A percentile compares a stretch with the other conserved stretches of the same genome.
These are phyloP conservation scores for Pascua sp. DNA, from an alignment of 1,284 basidiomycete genomes.

Conservation along the genomic window DNA sequence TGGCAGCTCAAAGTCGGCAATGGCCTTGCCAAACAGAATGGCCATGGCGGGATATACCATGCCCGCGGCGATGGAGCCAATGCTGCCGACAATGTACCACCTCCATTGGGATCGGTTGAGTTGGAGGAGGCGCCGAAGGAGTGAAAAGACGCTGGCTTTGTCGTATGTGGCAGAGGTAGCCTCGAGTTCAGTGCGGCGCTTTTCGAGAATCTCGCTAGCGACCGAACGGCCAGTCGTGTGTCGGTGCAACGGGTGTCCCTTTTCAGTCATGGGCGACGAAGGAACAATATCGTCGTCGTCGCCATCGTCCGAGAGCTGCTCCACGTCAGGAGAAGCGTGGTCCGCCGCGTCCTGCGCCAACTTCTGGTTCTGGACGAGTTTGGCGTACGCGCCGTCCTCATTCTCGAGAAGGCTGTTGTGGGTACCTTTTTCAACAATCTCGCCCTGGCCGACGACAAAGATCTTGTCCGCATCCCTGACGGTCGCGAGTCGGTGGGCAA, in stretches of 20 bases:
- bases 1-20: conserved; percentile 59
- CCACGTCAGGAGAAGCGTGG: background rate
- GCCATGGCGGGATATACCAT: conserved; percentile 83
- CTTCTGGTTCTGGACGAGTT: conserved; percentile 38
- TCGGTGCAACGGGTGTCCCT: background rate
- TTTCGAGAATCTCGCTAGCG: background rate
- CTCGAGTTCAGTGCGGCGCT: background rate
- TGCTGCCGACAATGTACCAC: conserved; percentile 41
- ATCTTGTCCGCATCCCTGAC: conserved; percentile 61
- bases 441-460: conserved; percentile 79
- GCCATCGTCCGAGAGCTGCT: background rate
- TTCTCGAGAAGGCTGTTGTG: conserved; percentile 69
- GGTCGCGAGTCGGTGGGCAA: conserved; percentile 53
- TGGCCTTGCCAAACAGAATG: conserved; percentile 68
- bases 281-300: background rate
- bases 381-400: conserved; percentile 56
- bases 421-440: conserved; percentile 77
- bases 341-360: conserved; percentile 21
- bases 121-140: conserved; percentile 7
- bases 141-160: background rate
- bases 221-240: background rate
- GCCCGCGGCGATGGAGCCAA: conserved; percentile 53
- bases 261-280: background rate
- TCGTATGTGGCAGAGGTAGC: background rate
- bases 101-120: conserved; percentile 40